These are phyloP conservation scores for Tuber magnatum DNA, from an alignment of 495 filamentous ascomycete genomes.

Conservation along the genomic window DNA sequence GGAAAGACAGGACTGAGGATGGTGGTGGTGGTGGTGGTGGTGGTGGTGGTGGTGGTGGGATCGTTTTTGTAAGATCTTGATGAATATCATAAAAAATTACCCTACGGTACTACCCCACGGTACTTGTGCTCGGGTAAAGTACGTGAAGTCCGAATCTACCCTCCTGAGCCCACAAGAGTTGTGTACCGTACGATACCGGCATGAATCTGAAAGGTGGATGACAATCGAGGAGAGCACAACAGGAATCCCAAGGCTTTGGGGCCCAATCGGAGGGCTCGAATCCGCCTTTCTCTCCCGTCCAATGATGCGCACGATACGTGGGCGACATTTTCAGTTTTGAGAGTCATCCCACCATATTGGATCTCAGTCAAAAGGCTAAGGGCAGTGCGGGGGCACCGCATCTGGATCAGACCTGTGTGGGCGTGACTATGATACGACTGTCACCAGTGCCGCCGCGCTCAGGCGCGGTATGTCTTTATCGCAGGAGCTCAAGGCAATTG, in stretches of 20 bases:
- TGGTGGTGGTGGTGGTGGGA: background rate
- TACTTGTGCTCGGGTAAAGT: no score
- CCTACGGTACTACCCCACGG: no score
- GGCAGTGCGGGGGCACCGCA: background rate
- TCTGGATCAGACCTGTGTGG: background rate
- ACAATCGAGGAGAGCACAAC: background rate
- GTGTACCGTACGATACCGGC: background rate
- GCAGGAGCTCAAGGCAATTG: background rate
- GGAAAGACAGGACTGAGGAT: background rate
- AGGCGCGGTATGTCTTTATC: background rate
- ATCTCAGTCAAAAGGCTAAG: background rate
- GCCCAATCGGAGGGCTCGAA: background rate
- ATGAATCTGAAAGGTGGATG: background rate
- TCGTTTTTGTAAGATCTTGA: background rate
- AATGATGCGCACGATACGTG: background rate
- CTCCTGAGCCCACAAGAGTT: background rate
- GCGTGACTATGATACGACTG: background rate
- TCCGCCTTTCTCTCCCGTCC: background rate
- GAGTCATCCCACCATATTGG: background rate
- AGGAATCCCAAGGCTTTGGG: background rate
- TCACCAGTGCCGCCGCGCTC: background rate
- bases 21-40: background rate
- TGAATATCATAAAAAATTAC: background rate
- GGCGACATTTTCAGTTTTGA: background rate
- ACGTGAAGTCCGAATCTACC: background rate